These are phyloP conservation scores for Pythium rishiriense DNA, from an alignment of 352 stramenopile species.

Conservation along the genomic window DNA sequence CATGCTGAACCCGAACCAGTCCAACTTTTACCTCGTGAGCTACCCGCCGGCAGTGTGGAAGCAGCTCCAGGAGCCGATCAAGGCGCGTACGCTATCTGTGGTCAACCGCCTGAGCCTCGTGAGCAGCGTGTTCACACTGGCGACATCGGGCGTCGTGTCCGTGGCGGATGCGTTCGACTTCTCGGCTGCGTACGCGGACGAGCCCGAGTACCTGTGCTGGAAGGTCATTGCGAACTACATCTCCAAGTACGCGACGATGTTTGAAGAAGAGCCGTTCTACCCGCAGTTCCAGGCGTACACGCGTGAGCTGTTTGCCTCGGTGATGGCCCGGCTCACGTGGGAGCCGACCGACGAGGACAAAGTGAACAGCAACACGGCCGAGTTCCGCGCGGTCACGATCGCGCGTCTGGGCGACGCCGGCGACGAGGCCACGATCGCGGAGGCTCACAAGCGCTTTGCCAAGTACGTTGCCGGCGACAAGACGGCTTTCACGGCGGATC, in stretches of 20 bases:
- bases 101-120: slow-evolving; percentile 92
- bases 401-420: slow-evolving; percentile 47
- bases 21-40: slow-evolving; percentile 94
- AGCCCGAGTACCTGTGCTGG: slow-evolving; percentile 65
- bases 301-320: slow-evolving; percentile 47
- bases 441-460: slow-evolving; percentile 57
- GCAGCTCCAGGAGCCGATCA: slow-evolving; percentile 63
- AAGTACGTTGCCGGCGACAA: slow-evolving; percentile 47
- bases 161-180: slow-evolving; percentile 65
- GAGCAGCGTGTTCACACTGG: slow-evolving; percentile 92
- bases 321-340: slow-evolving; percentile 63
- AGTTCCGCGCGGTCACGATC: slow-evolving; percentile 70
- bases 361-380: slow-evolving; percentile 26
- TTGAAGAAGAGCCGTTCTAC: slow-evolving; percentile 55
- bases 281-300: slow-evolving; percentile 55
- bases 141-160: slow-evolving; percentile 46
- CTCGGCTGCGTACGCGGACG: slow-evolving; percentile 48
- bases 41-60: slow-evolving; percentile 89
- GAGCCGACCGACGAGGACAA: slow-evolving; percentile 31
- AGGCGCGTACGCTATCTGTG: slow-evolving; percentile 53
- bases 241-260: slow-evolving; percentile 51
- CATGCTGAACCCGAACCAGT: slow-evolving; percentile 95
- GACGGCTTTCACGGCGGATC: slow-evolving; percentile 49
- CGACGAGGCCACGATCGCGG: slow-evolving; percentile 49
- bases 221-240: slow-evolving; percentile 63